Evolutionary conservation across 2,329 filamentous ascomycete genomes (phyloP), one percentile per base, ranked within the genome.

Genomic region (Fusarium nelsonii): DNA sequence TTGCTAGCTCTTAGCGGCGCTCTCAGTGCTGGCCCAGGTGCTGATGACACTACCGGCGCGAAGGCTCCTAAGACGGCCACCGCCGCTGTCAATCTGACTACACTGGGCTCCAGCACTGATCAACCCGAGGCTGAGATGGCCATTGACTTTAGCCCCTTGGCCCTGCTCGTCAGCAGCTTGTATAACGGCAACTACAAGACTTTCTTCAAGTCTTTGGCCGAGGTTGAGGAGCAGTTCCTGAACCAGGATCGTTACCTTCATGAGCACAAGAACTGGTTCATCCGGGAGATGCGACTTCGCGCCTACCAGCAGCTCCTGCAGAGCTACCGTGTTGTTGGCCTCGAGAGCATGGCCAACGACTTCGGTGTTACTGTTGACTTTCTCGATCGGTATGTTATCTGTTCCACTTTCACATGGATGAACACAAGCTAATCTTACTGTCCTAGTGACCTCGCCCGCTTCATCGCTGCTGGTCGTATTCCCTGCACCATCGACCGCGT

Each of bases 351-450:
- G 95, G 96, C 96, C 20, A 92, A 90, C 70, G 95, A 97, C 80
- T 99, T 99, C 83, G 96, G 96, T 57, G 95, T 99, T 65, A 96
- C 93, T 4, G 93, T 99, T 16, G 95, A 98, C 79, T 99, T 95
- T 82, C 85, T 99, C 70, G 96, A 99, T 81, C 92, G 91, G 93
- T 96, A 87, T 78, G 90, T 82, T 20, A 40, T 57, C 8, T 40
- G 7, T 40, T 33, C 34, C 26, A 9, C 4, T 14, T 15, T 61
- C 28, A 26, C 23, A 45, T 32, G 6, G 8, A 36, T 8, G 6
- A 4, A 46, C 9, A 46, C 53, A 34, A 51, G 14, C 49, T 55
- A 44, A 71, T 40, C 54, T 26, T 33, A 54, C 48, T 68, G 54
- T 40, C 32, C 14, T 58, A 97, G 93, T 79, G 96, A 99, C 77